These are phyloP conservation scores for Rhodotorula babjevae DNA, from an alignment of 768 basidiomycete species.

Conservation along the genomic window DNA sequence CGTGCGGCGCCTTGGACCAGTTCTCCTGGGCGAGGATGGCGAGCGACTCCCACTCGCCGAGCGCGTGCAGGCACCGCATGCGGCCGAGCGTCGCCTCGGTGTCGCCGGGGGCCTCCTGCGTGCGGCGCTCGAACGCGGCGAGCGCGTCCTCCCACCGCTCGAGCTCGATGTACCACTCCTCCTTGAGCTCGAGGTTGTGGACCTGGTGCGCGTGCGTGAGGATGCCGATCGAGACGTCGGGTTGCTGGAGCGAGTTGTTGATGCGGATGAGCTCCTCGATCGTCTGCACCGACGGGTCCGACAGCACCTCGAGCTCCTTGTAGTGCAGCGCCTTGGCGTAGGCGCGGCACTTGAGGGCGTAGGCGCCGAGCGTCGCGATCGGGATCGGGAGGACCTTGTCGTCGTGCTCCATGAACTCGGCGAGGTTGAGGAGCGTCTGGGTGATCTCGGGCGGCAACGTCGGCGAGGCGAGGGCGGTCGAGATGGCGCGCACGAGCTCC, in stretches of 20 bases:
- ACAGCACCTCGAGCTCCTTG: conserved; percentile 94
- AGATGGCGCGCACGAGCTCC: conserved; percentile 85
- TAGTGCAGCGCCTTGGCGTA: conserved; percentile 98
- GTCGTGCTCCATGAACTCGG: conserved; percentile 99
- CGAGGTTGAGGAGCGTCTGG: conserved; percentile 82
- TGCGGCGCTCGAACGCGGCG: conserved; percentile 73
- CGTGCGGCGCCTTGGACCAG: conserved; percentile 69
- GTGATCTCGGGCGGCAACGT: conserved; percentile 80
- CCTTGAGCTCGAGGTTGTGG: conserved; percentile 84
- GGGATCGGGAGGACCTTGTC: conserved; percentile 93
- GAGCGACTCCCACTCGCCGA: conserved; percentile 95
- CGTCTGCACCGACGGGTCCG: conserved; percentile 74
- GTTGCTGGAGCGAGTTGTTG: conserved; percentile 92
- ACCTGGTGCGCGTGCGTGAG: conserved; percentile 82
- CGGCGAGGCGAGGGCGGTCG: conserved; percentile 68
- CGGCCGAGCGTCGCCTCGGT: conserved; percentile 77
- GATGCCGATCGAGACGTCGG: conserved; percentile 96
- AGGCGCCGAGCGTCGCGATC: conserved; percentile 84
- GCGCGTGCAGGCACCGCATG: conserved; percentile 92
- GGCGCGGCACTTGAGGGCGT: conserved; percentile 85
- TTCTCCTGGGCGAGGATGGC: conserved; percentile 77
- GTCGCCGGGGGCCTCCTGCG: conserved; percentile 66
- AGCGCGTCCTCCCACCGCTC: conserved; percentile 95
- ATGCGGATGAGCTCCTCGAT: conserved; percentile 93
- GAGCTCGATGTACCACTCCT: conserved; percentile 96